A percentile compares a stretch with the other conserved stretches of the same genome.
phyloP scores from a whole-genome alignment of 1,284 basidiomycete species.

The Heterobasidion parviporum region DNA sequence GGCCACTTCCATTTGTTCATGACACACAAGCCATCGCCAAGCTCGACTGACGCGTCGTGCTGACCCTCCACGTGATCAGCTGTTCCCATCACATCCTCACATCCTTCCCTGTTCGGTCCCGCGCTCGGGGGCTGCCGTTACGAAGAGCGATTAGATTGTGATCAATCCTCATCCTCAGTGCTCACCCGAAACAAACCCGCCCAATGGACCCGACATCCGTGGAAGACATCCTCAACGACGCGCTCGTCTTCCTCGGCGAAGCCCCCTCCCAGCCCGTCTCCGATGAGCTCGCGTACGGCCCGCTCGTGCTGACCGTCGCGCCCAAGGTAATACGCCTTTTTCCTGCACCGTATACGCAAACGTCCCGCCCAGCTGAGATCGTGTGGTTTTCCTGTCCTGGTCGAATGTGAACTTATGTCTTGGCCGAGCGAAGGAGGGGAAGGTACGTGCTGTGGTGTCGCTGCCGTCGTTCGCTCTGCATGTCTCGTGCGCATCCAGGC shows the following conservation, averaged over 20 bases:
- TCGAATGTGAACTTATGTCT: not conserved
- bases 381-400: too few species aligned
- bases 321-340: slow-evolving; percentile 33
- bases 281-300: slow-evolving; percentile 36
- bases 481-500: slow-evolving; percentile 34
- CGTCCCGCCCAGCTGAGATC: too few species aligned
- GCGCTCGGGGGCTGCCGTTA: too few species aligned
- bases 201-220: slow-evolving; percentile 15
- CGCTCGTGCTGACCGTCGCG: slow-evolving; percentile 38
- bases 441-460: slow-evolving; percentile 23
- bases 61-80: too few species aligned
- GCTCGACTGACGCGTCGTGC: too few species aligned
- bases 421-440: slow-evolving; percentile 40
- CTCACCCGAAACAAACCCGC: not conserved
- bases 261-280: slow-evolving; percentile 23
- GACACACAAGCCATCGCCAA: too few species aligned
- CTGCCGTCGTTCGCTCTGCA: not conserved
- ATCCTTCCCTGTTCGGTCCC: too few species aligned
- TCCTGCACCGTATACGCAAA: too few species aligned
- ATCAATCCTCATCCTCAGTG: too few species aligned
- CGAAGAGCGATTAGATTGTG: too few species aligned
- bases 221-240: slow-evolving; percentile 42
- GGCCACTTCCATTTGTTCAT: too few species aligned
- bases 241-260: slow-evolving; percentile 20
- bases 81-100: too few species aligned